Base-by-base conservation (phyloP, 2,329 filamentous ascomycete species). In the Fusarium abutilonis region DNA sequence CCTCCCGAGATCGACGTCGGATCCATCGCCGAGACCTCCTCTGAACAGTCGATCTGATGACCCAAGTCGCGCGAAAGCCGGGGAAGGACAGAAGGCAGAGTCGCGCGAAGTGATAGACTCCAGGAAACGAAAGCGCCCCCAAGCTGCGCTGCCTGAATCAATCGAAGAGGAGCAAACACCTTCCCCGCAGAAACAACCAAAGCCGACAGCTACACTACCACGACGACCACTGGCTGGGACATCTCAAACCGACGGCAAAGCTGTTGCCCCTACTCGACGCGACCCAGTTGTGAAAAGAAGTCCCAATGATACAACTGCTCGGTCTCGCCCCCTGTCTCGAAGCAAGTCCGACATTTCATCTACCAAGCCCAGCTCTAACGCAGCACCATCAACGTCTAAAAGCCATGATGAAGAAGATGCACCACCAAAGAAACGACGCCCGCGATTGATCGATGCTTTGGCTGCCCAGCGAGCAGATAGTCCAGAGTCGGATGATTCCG, bases 381-480 rank as follows among this genome's bases (percentile, higher is more conserved):
- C 28, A 10, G 26, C 52, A 29, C 48, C 17, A n/a, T n/a, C 52
- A 29, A 29, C 21, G 6, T 19, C 41, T 3, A 62, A 57, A 39
- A 28, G 39, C 19, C 45, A 15, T 15, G 52, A 52, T 19, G 52
- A 52, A n/a, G 51, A 49, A n/a, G 51, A 49, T n/a, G 14, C 14
- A 23, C 29, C 52, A 40, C 55, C 64, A 13, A 64, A 56, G 38
- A 50, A 58, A 28, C 60, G 67, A 39, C 66, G 67, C 6, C 60
- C 66, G n/a, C 76, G 79, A 17, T 61, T 82, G 36, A 82, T 82
- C 29, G 79, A 82, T 66, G 70, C 77, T 1, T 64, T 82, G 17
- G 75, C 73, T 7, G 77, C 75, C 1, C 79, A 81, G 61, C 75
- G 70, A 31, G 72, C 74, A 13, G 72, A 75, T 7, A 76, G 70